Conservation (phyloP, 768 basidiomycete species). For the Mycena rosella region DNA sequence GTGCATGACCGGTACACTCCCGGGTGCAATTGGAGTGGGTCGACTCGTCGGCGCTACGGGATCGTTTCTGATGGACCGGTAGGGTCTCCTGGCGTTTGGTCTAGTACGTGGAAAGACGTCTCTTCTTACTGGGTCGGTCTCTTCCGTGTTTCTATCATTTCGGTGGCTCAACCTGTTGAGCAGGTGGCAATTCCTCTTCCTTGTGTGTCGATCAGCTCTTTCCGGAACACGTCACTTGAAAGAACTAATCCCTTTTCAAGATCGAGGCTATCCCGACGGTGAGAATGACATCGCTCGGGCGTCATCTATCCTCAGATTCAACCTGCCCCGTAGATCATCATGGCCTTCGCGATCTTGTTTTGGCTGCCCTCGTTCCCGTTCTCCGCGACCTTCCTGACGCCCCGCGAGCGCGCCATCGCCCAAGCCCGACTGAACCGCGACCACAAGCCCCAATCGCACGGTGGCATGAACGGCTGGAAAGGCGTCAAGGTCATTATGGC, state of each 20-base stretch:
- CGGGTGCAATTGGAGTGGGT: slow-evolving; percentile 66
- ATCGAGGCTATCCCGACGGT: slow-evolving; percentile 68
- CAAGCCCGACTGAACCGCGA: slow-evolving; percentile 68
- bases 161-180: not conserved
- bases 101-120: slow-evolving; percentile 65
- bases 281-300: not conserved
- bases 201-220: slow-evolving; percentile 49
- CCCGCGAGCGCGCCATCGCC: slow-evolving; percentile 66
- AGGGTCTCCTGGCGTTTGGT: slow-evolving; percentile 70
- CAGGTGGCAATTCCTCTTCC: slow-evolving; percentile 73
- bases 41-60: not conserved
- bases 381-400: slow-evolving; percentile 63
- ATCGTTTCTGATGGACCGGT: not conserved
- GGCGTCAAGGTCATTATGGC: slow-evolving; percentile 65
- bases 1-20: slow-evolving; percentile 70
- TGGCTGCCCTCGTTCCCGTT: slow-evolving; percentile 71
- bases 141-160: not conserved
- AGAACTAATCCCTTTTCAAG: slow-evolving; percentile 41
- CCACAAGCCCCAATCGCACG: slow-evolving; percentile 69
- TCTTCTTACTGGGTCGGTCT: slow-evolving; percentile 52
- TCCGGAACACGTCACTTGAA: not conserved
- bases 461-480: slow-evolving; percentile 70
- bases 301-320: not conserved
- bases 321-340: slow-evolving; percentile 51
- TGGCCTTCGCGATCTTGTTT: slow-evolving; percentile 61